Evolutionary conservation across 768 basidiomycete species (phyloP).

Genomic region (Mycena chlorophos): DNA sequence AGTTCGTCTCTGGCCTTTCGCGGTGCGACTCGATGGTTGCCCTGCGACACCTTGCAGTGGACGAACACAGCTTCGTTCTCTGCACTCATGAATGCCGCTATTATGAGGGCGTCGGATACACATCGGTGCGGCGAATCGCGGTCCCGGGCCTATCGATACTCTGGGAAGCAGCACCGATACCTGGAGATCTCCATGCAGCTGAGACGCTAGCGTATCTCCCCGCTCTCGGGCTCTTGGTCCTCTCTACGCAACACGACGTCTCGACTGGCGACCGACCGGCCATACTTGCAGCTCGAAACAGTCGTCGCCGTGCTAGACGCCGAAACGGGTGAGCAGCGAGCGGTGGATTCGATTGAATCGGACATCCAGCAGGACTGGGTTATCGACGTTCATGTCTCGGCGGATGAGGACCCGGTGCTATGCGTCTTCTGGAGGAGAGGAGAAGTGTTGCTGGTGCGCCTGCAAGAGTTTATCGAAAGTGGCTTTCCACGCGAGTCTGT

Average conservation of each 20-base stretch:
- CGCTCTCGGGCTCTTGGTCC: slow-evolving; percentile 6
- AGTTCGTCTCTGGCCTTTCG: slow-evolving; percentile 8
- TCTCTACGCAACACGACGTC: slow-evolving; percentile 9
- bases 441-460: slow-evolving; percentile 5
- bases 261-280: slow-evolving; percentile 11
- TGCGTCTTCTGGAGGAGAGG: slow-evolving; percentile 6
- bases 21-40: slow-evolving; percentile 10
- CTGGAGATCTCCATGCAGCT: slow-evolving; percentile 13
- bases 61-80: slow-evolving; percentile 11
- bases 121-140: slow-evolving; percentile 8
- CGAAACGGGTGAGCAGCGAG: slow-evolving; percentile 11
- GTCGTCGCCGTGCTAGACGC: slow-evolving; percentile 11
- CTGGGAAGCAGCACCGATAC: slow-evolving; percentile 10
- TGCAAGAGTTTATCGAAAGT: slow-evolving; percentile 6
- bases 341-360: slow-evolving; percentile 10
- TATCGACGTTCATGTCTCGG: slow-evolving; percentile 8
- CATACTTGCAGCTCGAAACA: slow-evolving; percentile 11
- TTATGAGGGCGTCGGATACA: slow-evolving; percentile 4
- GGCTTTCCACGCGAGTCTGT: no score
- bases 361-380: slow-evolving; percentile 7
- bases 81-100: slow-evolving; percentile 10
- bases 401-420: slow-evolving; percentile 5
- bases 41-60: background rate
- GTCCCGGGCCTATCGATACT: slow-evolving; percentile 5
- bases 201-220: slow-evolving; percentile 6